Conservation (phyloP, 179 eudicot species). For the Beta macrorhiza region DNA sequence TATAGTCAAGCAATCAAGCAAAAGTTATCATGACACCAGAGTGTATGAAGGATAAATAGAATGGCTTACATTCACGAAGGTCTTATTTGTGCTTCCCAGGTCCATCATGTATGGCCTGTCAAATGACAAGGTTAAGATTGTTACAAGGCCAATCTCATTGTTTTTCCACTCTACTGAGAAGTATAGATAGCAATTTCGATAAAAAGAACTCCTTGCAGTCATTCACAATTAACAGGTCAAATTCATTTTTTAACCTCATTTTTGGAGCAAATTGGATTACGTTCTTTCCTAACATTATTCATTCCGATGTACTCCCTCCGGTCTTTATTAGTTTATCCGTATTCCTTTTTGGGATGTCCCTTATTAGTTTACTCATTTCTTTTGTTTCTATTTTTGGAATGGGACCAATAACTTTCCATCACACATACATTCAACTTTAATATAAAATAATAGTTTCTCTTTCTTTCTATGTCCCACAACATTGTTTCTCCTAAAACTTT, state of each 20-base stretch:
- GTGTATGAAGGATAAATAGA: not conserved
- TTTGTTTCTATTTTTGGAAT: too few species aligned
- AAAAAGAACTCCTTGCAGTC: not conserved
- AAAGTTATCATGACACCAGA: not conserved
- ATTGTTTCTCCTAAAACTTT: too few species aligned
- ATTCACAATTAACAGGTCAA: not conserved
- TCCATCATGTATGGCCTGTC: constrained; percentile 95
- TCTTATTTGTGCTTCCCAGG: constrained; percentile 97
- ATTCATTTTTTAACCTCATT: not conserved
- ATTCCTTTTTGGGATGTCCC: too few species aligned
- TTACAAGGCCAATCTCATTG: not conserved
- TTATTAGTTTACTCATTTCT: too few species aligned
- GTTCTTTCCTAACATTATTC: not conserved
- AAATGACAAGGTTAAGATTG: not conserved
- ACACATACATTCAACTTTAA: too few species aligned
- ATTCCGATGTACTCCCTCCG: not conserved
- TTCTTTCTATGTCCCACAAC: too few species aligned
- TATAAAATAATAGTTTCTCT: too few species aligned
- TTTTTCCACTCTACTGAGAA: not conserved
- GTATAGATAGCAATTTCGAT: not conserved
- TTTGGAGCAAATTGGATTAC: not conserved
- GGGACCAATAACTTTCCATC: too few species aligned
- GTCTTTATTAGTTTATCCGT: too few species aligned
- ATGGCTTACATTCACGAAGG: constrained; percentile 78
- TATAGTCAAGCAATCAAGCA: constrained; percentile 9